A percentile compares a stretch with the other conserved stretches of the same genome.
phyloP scores from a whole-genome alignment of 2,329 filamentous ascomycete species.

The Aspergillus pseudoglaucus region DNA sequence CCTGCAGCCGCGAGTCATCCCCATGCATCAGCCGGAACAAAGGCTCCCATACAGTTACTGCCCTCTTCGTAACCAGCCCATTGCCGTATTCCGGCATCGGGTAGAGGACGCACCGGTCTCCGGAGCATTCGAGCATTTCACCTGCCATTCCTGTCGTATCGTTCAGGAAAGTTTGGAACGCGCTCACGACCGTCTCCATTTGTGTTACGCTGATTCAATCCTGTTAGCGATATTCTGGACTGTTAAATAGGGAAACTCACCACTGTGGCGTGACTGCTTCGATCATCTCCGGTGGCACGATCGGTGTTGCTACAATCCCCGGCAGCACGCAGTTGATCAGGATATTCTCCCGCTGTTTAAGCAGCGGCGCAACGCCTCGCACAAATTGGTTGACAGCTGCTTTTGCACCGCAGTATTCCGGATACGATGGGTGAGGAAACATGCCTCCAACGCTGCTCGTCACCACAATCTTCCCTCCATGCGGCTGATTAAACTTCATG shows the following conservation, averaged over 20 bases:
- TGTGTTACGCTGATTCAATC: constrained; percentile 31
- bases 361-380: constrained; percentile 32
- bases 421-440: constrained; percentile 40
- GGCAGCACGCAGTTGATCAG: constrained; percentile 45
- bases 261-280: constrained; percentile 33
- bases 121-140: constrained; percentile 41
- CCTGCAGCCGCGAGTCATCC: constrained; percentile 36
- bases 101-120: constrained; percentile 36
- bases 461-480: constrained; percentile 40
- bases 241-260: constrained; percentile 7
- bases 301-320: constrained; percentile 42
- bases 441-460: constrained; percentile 41
- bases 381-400: constrained; percentile 42
- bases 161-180: constrained; percentile 42
- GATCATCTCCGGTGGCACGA: constrained; percentile 41
- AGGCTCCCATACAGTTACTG: constrained; percentile 45
- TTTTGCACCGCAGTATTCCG: constrained; percentile 49
- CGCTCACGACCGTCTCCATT: constrained; percentile 39
- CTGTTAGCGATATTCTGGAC: background rate
- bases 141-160: constrained; percentile 38
- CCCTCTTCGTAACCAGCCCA: constrained; percentile 37
- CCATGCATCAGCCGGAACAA: constrained; percentile 42
- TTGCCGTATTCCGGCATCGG: constrained; percentile 34
- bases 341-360: constrained; percentile 44
- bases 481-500: constrained; percentile 44